Base-by-base conservation (phyloP, 179 eudicot genomes). In the Patellifolia procumbens region DNA sequence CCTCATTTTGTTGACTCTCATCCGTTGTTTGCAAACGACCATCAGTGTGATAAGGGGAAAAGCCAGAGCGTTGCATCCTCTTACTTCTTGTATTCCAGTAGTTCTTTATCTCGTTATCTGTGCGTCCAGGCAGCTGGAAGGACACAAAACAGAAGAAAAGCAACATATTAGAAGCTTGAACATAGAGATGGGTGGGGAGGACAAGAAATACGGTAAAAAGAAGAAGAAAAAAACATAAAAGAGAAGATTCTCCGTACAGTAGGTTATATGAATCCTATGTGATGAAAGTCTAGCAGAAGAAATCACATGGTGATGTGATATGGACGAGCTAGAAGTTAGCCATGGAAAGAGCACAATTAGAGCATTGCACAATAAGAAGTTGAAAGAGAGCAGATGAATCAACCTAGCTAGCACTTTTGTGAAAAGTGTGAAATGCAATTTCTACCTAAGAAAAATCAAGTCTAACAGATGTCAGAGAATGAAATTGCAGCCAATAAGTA, bases 101-200 rank as follows among this genome's bases (percentile, higher is more conserved):
- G 74, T 90, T 90, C 74, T 90, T 90, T 63, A 90, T 90, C 83
- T 90, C 94, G 28, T 90, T 90, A 72, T 90, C 94, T 49, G 94
- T 90, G 32, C 94, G 83, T 85, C 97, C 97, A 75, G 97, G 97
- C 63, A 92, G 76, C 97, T 92, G 83, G 66, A 75, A 34, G 26
- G 64, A 70, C 9, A 45, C 51, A 82, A 10, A 63, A 42, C 19
- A 70, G 29, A 60, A 24, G 39, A 62, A 39, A 39, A 20, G n/a
- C 1, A 49, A 52, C 42, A 48, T 4, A 61, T 76, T 52, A 73
- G 77, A 7, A 39, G 48, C 55, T 71, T 43, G 55, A 48, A 70
- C 58, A 70, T 48, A 2, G 53, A 15, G 49, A 42, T 43, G 20
- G 5, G 8, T 1, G 45, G 19, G 32, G 34, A 32, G 22, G 31